phyloP scores from a whole-genome alignment of 352 stramenopile genomes.

The Phytophthora pini region DNA sequence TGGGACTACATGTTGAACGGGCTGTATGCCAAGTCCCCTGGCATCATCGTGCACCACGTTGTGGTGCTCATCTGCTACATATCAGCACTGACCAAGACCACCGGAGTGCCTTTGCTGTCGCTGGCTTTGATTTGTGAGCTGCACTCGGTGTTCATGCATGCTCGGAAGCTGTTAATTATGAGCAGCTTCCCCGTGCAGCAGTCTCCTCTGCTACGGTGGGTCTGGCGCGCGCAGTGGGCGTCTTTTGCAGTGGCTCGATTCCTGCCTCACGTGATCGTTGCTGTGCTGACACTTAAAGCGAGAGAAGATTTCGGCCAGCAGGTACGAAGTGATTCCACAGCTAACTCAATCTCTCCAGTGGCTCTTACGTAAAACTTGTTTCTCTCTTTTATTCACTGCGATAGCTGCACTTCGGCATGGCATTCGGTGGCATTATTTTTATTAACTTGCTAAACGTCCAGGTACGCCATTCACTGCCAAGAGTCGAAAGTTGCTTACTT shows the following conservation, averaged over 20 bases:
- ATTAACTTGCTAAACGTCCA: constrained; percentile 75
- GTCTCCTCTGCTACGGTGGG: constrained; percentile 40
- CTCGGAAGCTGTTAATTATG: constrained; percentile 79
- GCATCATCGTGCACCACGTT: constrained; percentile 77
- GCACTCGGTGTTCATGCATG: constrained; percentile 83
- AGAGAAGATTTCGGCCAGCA: constrained; percentile 48
- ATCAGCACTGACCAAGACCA: constrained; percentile 73
- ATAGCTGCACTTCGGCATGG: constrained; percentile 71
- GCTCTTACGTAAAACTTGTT: background rate
- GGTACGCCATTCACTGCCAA: constrained; percentile 25
- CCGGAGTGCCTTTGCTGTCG: constrained; percentile 75
- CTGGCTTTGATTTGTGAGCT: constrained; percentile 77
- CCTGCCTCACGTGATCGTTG: constrained; percentile 52
- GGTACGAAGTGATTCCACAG: constrained; percentile 27
- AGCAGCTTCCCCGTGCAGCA: constrained; percentile 45
- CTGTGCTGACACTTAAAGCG: constrained; percentile 54
- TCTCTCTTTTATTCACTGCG: background rate
- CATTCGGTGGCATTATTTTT: constrained; percentile 79
- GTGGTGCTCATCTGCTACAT: constrained; percentile 86
- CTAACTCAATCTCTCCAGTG: background rate
- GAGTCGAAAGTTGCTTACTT: too few species aligned
- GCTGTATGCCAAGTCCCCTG: constrained; percentile 74
- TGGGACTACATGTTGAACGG: constrained; percentile 80
- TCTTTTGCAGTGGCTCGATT: constrained; percentile 55
- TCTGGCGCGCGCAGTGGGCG: constrained; percentile 70